phyloP scores from a whole-genome alignment of 2,329 filamentous ascomycete species.

The Fusarium incarnatum region DNA sequence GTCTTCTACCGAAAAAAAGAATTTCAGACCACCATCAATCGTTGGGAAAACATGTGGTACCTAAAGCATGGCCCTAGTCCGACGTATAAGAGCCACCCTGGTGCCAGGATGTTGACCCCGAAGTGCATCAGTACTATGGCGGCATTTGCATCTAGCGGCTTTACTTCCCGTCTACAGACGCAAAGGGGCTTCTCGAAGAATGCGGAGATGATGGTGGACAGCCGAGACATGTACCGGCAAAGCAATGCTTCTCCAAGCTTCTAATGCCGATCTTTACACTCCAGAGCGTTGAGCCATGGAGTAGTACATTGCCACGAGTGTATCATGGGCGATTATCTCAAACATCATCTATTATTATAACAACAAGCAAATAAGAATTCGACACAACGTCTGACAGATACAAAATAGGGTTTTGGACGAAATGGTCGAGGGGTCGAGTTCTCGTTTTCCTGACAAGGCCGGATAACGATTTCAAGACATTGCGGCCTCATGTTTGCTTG shows the following conservation, averaged over 20 bases:
- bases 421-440: constrained; percentile 1
- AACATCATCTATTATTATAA: constrained; percentile 23
- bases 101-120: constrained; percentile 42
- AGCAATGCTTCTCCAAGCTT: constrained; percentile 30
- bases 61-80: constrained; percentile 49
- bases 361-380: constrained; percentile 1
- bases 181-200: constrained; percentile 34
- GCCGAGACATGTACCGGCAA: constrained; percentile 34
- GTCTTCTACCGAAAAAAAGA: constrained; percentile 30
- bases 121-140: constrained; percentile 43
- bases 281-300: constrained; percentile 38
- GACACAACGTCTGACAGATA: background rate
- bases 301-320: constrained; percentile 36
- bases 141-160: constrained; percentile 44
- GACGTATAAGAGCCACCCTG: constrained; percentile 47
- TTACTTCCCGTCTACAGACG: constrained; percentile 39
- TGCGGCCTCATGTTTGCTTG: background rate
- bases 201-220: constrained; percentile 37
- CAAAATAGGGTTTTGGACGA: background rate
- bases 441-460: background rate
- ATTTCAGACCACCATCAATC: constrained; percentile 43
- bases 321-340: constrained; percentile 26
- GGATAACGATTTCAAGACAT: background rate
- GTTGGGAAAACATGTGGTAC: constrained; percentile 49
- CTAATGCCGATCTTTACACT: constrained; percentile 43